Evolutionary conservation across 2,329 filamentous ascomycete genomes (phyloP).

Genomic region (Microcyclosporella mali): DNA sequence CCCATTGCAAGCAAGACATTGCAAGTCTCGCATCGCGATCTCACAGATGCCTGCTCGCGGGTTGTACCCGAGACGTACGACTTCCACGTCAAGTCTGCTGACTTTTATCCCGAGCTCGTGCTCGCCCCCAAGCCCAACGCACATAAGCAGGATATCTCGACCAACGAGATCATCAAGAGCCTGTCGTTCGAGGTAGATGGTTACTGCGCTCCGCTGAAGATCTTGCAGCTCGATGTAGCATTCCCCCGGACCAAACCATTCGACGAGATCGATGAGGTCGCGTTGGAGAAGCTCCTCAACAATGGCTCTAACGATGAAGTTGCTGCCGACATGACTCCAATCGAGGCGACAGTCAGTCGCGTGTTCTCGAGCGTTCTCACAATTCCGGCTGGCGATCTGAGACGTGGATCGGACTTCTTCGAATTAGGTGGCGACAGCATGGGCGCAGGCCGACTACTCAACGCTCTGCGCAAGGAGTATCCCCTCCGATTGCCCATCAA

Average conservation of each 20-base stretch:
- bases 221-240: conserved; percentile 24
- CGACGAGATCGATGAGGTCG: conserved; percentile 22
- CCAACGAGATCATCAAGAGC: conserved; percentile 11
- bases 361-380: conserved; percentile 45
- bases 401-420: conserved; percentile 45
- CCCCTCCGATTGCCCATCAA: conserved; percentile 46
- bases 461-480: conserved; percentile 47
- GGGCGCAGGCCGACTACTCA: conserved; percentile 48
- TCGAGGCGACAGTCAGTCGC: conserved; percentile 38
- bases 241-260: conserved; percentile 19
- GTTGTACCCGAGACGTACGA: conserved; percentile 20
- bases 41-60: conserved; percentile 13
- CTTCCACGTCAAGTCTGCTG: conserved; percentile 26
- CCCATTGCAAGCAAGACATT: conserved; percentile 32
- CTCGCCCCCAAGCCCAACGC: conserved; percentile 24
- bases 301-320: background rate
- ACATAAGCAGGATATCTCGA: conserved; percentile 2
- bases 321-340: conserved; percentile 17
- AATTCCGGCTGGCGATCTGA: conserved; percentile 36
- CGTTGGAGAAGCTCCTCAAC: conserved; percentile 10
- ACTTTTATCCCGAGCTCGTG: conserved; percentile 30
- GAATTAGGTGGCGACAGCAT: conserved; percentile 51
- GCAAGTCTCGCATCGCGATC: conserved; percentile 9
- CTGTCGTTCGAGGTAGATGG: conserved; percentile 22
- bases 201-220: conserved; percentile 25